A percentile compares a stretch with the other conserved stretches of the same genome.
These are phyloP conservation scores for Chiua sp. DNA, from an alignment of 1,284 basidiomycete species.

Conservation along the genomic window DNA sequence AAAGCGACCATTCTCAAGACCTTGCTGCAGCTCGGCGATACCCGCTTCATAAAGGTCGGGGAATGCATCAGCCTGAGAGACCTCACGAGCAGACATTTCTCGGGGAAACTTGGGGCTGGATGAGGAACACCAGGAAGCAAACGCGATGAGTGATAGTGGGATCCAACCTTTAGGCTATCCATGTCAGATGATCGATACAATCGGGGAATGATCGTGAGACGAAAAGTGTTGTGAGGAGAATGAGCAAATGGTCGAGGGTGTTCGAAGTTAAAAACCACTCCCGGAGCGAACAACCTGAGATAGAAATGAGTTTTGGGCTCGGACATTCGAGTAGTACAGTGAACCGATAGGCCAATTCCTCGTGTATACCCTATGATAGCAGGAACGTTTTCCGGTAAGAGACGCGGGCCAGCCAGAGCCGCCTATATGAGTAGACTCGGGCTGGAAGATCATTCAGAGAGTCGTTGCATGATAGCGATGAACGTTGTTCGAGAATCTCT, in stretches of 20 bases:
- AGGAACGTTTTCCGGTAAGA: too few species aligned
- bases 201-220: not conserved
- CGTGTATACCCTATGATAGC: too few species aligned
- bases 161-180: not conserved
- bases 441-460: too few species aligned
- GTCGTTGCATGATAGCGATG: too few species aligned
- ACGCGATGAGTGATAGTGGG: not conserved
- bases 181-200: constrained; percentile 10
- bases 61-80: not conserved
- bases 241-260: not conserved
- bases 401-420: too few species aligned
- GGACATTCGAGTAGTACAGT: too few species aligned
- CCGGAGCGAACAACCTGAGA: too few species aligned
- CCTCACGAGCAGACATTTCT: constrained; percentile 15
- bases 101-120: constrained; percentile 9
- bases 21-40: constrained; percentile 33
- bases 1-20: constrained; percentile 32
- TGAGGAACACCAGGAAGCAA: constrained; percentile 7
- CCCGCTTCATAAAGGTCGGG: constrained; percentile 40
- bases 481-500: too few species aligned
- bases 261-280: not conserved
- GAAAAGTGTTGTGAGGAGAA: not conserved
- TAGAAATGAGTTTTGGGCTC: too few species aligned
- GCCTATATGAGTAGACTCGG: too few species aligned
- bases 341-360: too few species aligned